phyloP scores from a whole-genome alignment of 2,329 filamentous ascomycete genomes.

The Nothophaeocryptopus gaeumannii region DNA sequence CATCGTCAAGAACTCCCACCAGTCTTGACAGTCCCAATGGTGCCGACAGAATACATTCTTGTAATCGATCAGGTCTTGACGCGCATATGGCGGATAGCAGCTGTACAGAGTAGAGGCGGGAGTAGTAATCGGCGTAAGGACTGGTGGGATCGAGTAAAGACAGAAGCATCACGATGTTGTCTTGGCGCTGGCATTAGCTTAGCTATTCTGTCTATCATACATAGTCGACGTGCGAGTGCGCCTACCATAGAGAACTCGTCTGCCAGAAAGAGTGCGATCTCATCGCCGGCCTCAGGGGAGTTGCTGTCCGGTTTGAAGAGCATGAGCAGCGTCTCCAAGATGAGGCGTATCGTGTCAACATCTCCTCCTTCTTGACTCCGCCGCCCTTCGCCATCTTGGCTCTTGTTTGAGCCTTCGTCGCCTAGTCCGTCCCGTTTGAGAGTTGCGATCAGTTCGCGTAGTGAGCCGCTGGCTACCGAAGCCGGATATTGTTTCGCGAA shows the following conservation, averaged over 20 bases:
- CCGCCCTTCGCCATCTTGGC: conserved; percentile 46
- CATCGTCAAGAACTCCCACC: conserved; percentile 79
- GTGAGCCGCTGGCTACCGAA: conserved; percentile 88
- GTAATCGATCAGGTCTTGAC: conserved; percentile 83
- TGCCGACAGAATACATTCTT: conserved; percentile 89
- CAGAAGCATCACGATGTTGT: conserved; percentile 88
- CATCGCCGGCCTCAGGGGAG: conserved; percentile 84
- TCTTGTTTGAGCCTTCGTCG: conserved; percentile 22
- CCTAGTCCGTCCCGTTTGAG: conserved; percentile 68
- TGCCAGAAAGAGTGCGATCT: conserved; percentile 92
- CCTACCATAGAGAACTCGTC: conserved; percentile 91
- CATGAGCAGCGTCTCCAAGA: conserved; percentile 92
- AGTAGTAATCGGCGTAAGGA: conserved; percentile 64
- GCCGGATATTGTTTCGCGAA: conserved; percentile 97
- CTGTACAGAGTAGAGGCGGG: conserved; percentile 85
- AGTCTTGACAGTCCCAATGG: conserved; percentile 84
- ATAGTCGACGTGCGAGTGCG: conserved; percentile 2
- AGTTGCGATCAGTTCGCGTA: conserved; percentile 81
- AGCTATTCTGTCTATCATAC: conserved; percentile 36
- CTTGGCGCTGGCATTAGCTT: conserved; percentile 69
- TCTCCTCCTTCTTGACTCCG: conserved; percentile 50
- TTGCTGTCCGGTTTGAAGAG: conserved; percentile 71
- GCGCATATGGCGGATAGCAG: conserved; percentile 81
- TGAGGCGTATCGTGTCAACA: conserved; percentile 92
- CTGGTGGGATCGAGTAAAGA: conserved; percentile 83